Conservation (phyloP, 2,329 filamentous ascomycete genomes). For the Thelonectria olida region DNA sequence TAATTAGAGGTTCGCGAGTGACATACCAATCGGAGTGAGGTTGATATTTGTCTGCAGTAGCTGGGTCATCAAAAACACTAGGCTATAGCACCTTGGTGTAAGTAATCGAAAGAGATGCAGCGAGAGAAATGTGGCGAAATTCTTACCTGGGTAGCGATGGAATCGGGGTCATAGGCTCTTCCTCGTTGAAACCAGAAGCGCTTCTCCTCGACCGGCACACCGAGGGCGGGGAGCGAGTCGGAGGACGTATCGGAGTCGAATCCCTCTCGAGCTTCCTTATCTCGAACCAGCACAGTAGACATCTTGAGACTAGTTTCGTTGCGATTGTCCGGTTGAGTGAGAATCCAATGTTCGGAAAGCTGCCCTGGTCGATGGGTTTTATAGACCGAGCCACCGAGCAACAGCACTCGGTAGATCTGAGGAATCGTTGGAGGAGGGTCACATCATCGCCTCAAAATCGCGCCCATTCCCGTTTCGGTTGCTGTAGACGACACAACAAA, state of each 20-base stretch:
- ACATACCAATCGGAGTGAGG: conserved; percentile 10
- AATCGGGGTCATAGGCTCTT: conserved; percentile 18
- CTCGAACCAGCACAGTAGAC: conserved; percentile 12
- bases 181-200: conserved; percentile 46
- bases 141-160: conserved; percentile 17
- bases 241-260: conserved; percentile 6
- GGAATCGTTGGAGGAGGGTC: background rate
- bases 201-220: conserved; percentile 31
- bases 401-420: background rate
- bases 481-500: background rate
- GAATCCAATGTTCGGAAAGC: background rate
- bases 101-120: background rate
- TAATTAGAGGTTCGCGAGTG: background rate
- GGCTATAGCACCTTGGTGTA: background rate
- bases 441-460: conserved; percentile 7
- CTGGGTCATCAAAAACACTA: conserved; percentile 17
- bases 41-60: conserved; percentile 16
- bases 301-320: background rate
- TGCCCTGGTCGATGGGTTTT: conserved; percentile 1
- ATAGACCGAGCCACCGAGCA: background rate
- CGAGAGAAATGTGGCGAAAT: background rate
- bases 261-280: conserved; percentile 9
- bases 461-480: background rate
- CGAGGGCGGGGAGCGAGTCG: conserved; percentile 10
- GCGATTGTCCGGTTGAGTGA: background rate